These are phyloP conservation scores for Aschersonia sp. DNA, from an alignment of 2,329 filamentous ascomycete genomes.

Conservation along the genomic window DNA sequence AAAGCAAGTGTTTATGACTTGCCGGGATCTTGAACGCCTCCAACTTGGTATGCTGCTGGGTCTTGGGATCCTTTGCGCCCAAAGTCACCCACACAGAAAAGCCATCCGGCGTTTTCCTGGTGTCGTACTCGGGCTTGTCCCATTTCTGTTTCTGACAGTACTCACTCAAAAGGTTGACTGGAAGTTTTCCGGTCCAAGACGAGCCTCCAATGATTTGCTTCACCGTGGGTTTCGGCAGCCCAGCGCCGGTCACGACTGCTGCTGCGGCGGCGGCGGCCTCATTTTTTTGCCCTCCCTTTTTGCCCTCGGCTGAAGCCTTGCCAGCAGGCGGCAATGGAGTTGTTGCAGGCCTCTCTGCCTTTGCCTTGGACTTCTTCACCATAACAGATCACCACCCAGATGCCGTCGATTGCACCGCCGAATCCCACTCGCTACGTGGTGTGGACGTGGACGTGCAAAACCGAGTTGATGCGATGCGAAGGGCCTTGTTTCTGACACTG, in stretches of 20 bases:
- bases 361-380: conserved; percentile 40
- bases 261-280: conserved; percentile 11
- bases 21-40: conserved; percentile 72
- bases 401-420: too few relatives aligned
- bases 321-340: conserved; percentile 25
- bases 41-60: conserved; percentile 57
- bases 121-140: conserved; percentile 85
- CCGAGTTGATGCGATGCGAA: too few relatives aligned
- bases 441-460: too few relatives aligned
- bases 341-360: conserved; percentile 23
- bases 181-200: conserved; percentile 95
- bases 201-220: conserved; percentile 83
- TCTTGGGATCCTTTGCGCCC: conserved; percentile 64
- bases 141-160: conserved; percentile 93
- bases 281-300: conserved; percentile 20
- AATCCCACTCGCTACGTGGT: too few relatives aligned
- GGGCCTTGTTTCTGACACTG: too few relatives aligned
- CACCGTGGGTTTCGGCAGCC: conserved; percentile 44
- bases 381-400: conserved; percentile 13
- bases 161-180: conserved; percentile 84
- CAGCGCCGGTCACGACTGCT: conserved; percentile 19
- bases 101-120: conserved; percentile 58
- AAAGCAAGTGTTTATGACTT: conserved; percentile 60
- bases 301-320: conserved; percentile 33
- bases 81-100: conserved; percentile 73